These are phyloP conservation scores for Fusarium napiforme DNA, from an alignment of 2,329 filamentous ascomycete species.

Conservation along the genomic window DNA sequence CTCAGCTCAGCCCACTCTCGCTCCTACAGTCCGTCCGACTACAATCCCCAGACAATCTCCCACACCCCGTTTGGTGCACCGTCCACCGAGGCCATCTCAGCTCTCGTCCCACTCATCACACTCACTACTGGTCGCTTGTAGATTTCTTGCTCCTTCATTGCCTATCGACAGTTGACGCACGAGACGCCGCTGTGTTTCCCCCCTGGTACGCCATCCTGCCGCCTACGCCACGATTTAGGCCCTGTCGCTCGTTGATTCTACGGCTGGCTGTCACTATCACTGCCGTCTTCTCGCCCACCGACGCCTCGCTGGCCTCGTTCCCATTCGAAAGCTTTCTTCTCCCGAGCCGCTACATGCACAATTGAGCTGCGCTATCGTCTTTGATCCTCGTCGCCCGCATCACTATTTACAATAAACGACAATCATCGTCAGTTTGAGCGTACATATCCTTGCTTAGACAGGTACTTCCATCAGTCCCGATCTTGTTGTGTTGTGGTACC, in stretches of 20 bases:
- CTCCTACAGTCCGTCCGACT: slow-evolving; percentile 35
- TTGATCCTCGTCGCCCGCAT: slow-evolving; percentile 21
- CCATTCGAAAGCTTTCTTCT: slow-evolving; percentile 32
- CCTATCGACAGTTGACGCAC: slow-evolving; percentile 39
- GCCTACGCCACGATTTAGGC: slow-evolving; percentile 41
- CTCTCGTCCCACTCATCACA: slow-evolving; percentile 48
- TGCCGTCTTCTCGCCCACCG: slow-evolving; percentile 26
- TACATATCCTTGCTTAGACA: slow-evolving; percentile 38
- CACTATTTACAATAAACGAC: slow-evolving; percentile 34
- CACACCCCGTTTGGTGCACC: slow-evolving; percentile 42
- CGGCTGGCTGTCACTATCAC: slow-evolving; percentile 33
- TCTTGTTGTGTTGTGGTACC: slow-evolving; percentile 44
- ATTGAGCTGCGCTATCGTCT: slow-evolving; percentile 29
- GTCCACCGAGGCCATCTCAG: slow-evolving; percentile 43
- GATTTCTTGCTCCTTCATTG: slow-evolving; percentile 35
- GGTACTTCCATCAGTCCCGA: slow-evolving; percentile 41
- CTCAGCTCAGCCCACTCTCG: slow-evolving; percentile 39
- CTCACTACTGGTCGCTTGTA: slow-evolving; percentile 36
- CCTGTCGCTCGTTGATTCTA: slow-evolving; percentile 42
- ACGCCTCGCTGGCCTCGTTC: slow-evolving; percentile 35
- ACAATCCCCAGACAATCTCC: slow-evolving; percentile 40
- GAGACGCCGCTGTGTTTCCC: slow-evolving; percentile 35
- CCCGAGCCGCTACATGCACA: slow-evolving; percentile 40
- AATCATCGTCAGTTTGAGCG: slow-evolving; percentile 32
- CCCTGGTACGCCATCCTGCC: slow-evolving; percentile 43